Percentiles rank a stretch among this genome's conserved stretches.
phyloP scores from a whole-genome alignment of 2,329 filamentous ascomycete genomes.

The Botrytis byssoidea region DNA sequence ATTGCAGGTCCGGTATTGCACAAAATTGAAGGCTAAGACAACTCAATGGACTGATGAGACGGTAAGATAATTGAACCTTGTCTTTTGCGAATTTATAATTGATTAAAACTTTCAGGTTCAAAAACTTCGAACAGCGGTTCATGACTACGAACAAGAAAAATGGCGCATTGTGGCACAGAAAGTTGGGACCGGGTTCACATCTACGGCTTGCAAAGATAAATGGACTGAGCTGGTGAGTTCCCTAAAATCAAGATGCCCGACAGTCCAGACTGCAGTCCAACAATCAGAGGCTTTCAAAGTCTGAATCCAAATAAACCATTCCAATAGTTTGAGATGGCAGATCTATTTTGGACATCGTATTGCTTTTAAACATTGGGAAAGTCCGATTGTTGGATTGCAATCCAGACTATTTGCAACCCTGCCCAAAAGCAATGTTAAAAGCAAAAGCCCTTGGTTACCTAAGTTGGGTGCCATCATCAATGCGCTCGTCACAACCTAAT shows the following conservation, averaged over 20 bases:
- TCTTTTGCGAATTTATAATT: slow-evolving; percentile 25
- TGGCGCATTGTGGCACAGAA: slow-evolving; percentile 92
- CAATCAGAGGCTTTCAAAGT: neutral
- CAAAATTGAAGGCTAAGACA: slow-evolving; percentile 90
- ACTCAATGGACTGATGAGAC: slow-evolving; percentile 93
- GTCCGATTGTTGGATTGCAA: neutral
- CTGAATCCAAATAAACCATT: neutral
- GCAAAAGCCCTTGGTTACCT: neutral
- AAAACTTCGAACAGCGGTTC: slow-evolving; percentile 72
- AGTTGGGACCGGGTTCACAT: slow-evolving; percentile 85
- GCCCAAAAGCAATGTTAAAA: neutral
- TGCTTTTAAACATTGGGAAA: neutral
- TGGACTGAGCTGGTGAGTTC: slow-evolving; percentile 35
- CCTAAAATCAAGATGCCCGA: neutral
- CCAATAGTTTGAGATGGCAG: neutral
- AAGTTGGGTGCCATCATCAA: slow-evolving; percentile 3
- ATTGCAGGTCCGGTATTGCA: slow-evolving; percentile 90
- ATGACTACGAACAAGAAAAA: slow-evolving; percentile 86
- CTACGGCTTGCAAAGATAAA: slow-evolving; percentile 75
- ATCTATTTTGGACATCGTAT: neutral
- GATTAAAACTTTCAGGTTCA: slow-evolving; percentile 56
- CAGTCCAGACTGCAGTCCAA: neutral
- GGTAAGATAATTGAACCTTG: slow-evolving; percentile 55
- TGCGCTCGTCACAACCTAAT: neutral
- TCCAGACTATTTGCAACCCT: neutral